Evolutionary conservation across 768 basidiomycete genomes (phyloP).

Genomic region (Suillus americanus): DNA sequence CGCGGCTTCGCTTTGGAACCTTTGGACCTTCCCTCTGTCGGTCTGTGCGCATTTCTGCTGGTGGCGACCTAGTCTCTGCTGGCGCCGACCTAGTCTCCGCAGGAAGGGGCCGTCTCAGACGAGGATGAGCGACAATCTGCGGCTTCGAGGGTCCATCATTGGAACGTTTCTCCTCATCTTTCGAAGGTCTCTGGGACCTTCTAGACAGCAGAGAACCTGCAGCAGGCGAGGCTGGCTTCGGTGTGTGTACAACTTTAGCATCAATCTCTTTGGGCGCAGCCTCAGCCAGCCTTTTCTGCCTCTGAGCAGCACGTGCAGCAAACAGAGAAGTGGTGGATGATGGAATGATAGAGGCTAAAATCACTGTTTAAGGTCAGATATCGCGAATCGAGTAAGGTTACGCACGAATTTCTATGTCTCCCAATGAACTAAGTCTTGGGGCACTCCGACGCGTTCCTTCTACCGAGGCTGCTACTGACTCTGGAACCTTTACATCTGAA

Average conservation of each 20-base stretch:
- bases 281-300: neutral
- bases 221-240: neutral
- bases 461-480: neutral
- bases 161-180: neutral
- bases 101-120: neutral
- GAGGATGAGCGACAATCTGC: neutral
- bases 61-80: neutral
- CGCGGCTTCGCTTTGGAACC: neutral
- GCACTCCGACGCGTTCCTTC: constrained; percentile 1
- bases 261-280: neutral
- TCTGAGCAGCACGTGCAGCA: constrained; percentile 5
- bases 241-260: neutral
- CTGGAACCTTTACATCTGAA: constrained; percentile 6
- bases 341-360: neutral
- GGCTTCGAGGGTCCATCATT: neutral
- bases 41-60: neutral
- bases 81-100: neutral
- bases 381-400: neutral
- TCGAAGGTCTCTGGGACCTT: neutral
- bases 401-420: constrained; percentile 25
- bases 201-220: neutral
- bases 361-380: too few species aligned
- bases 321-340: constrained; percentile 5
- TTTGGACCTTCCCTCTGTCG: neutral
- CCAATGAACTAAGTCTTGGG: constrained; percentile 17